Evolutionary conservation across 257 asterid genomes (phyloP).

Genomic region (Penstemon eatonii): DNA sequence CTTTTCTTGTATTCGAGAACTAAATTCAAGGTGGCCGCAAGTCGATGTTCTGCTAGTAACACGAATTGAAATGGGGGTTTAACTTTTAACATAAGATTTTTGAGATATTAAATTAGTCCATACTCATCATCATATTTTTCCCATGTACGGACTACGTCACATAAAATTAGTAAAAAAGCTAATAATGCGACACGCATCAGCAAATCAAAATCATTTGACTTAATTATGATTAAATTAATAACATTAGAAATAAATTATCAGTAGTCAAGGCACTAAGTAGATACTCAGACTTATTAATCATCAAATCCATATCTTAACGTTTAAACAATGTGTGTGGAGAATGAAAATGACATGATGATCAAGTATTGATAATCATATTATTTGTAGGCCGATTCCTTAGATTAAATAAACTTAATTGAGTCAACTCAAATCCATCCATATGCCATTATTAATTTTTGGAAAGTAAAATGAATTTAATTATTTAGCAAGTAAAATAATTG

Average conservation of each 20-base stretch:
- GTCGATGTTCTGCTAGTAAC: not conserved
- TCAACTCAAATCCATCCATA: constrained; percentile 51
- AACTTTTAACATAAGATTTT: not conserved
- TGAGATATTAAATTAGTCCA: not conserved
- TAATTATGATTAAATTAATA: constrained; percentile 19
- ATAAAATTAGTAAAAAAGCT: not conserved
- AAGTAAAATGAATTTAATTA: not conserved
- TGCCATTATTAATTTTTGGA: constrained; percentile 12
- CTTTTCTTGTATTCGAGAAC: too few relatives aligned
- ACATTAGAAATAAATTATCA: not conserved
- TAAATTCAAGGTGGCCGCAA: not conserved
- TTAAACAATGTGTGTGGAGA: constrained; percentile 9
- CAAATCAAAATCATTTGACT: constrained; percentile 28
- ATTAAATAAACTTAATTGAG: constrained; percentile 29
- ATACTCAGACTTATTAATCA: constrained; percentile 23
- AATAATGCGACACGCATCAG: constrained; percentile 6
- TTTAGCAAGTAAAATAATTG: not conserved
- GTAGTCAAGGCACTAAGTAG: constrained; percentile 34
- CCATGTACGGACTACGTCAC: too few relatives aligned
- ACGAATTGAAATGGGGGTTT: not conserved
- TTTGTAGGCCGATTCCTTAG: constrained; percentile 23
- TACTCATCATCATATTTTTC: not conserved
- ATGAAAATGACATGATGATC: constrained; percentile 24
- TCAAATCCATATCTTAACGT: constrained; percentile 16
- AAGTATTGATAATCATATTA: constrained; percentile 21